Evolutionary conservation across 2,329 filamentous ascomycete species (phyloP).

Genomic region (Penicillium sp.): DNA sequence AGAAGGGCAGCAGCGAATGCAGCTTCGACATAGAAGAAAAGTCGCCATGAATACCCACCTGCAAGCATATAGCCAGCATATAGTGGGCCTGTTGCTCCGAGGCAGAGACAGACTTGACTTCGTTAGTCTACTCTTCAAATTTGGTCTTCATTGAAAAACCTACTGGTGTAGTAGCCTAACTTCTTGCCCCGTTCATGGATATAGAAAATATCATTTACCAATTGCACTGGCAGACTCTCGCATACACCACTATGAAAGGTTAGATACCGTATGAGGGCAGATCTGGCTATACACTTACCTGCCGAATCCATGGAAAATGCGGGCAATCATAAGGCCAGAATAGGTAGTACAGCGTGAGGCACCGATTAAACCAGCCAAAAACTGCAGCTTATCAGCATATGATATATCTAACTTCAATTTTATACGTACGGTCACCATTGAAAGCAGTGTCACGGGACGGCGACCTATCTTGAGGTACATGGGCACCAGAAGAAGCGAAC

Average conservation of each 20-base stretch:
- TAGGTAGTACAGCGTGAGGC: slow-evolving; percentile 44
- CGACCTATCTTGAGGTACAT: slow-evolving; percentile 56
- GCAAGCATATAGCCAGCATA: slow-evolving; percentile 64
- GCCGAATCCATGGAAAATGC: slow-evolving; percentile 46
- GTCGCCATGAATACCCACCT: slow-evolving; percentile 59
- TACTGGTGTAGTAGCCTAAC: slow-evolving; percentile 61
- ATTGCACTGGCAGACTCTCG: slow-evolving; percentile 49
- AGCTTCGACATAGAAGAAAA: slow-evolving; percentile 63
- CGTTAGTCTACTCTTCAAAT: background rate
- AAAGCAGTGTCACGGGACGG: slow-evolving; percentile 45
- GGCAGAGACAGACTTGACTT: slow-evolving; percentile 52
- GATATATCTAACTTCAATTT: background rate
- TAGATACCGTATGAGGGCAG: too few species aligned
- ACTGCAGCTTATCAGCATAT: slow-evolving; percentile 22
- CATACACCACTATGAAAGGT: slow-evolving; percentile 39
- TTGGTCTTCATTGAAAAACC: background rate
- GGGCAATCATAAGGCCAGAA: slow-evolving; percentile 43
- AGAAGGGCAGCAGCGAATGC: slow-evolving; percentile 51
- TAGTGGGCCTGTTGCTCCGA: slow-evolving; percentile 57
- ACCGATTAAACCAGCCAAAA: slow-evolving; percentile 45
- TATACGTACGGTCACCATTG: slow-evolving; percentile 37
- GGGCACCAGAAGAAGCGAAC: slow-evolving; percentile 58
- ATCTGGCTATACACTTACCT: slow-evolving; percentile 11
- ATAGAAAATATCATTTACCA: slow-evolving; percentile 53
- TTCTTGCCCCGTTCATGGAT: slow-evolving; percentile 50